Evolutionary conservation across 2,329 filamentous ascomycete species (phyloP), one percentile per base, ranked within the genome.

Genomic region (Podosphaera xanthii): DNA sequence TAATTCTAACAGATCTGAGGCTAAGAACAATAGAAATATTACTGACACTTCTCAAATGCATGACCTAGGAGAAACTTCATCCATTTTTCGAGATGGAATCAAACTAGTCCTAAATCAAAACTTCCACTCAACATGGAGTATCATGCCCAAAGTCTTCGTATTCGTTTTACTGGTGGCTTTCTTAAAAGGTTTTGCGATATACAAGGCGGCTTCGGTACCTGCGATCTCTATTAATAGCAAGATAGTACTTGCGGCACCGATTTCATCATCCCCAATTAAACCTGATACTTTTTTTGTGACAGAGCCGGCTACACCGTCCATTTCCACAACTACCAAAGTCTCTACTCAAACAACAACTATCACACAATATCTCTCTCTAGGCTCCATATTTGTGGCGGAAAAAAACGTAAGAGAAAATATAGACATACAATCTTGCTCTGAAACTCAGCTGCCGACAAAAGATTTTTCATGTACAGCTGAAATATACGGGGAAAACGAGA

Each of bases 401-500:
- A 7, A 12, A 4, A 31, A 30, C 14, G 14, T 6, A 10, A 31
- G 31, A 53, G 22, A n/a, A 30, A 31, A 14, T 53, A 31, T 33
- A 30, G 6, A 6, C 14, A 33, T 12, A 7, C 31, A 53, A 10
- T 30, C 34, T 34, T 22, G 31, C 14, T 62, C 58, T 14, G 12
- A 40, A 14, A 46, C 59, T 10, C 64, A 65, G 35, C 50, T 64
- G 9, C 58, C 50, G 35, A 64, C 67, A 36, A 66, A 66, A 59
- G 65, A 62, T 4, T 63, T 67, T 4, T 63, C 73, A n/a, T 79
- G 76, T 66, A 72, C 72, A 1, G 75, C 73, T 10, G 71, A 75
- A 59, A 65, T 74, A 12, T 65, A 72, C 60, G 72, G 75, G 60
- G 71, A 72, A 59, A 74, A 75, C 59, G 74, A 78, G 61, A 75